Conservation (phyloP, 345 rosid species). For the Clarkia xantiana region DNA sequence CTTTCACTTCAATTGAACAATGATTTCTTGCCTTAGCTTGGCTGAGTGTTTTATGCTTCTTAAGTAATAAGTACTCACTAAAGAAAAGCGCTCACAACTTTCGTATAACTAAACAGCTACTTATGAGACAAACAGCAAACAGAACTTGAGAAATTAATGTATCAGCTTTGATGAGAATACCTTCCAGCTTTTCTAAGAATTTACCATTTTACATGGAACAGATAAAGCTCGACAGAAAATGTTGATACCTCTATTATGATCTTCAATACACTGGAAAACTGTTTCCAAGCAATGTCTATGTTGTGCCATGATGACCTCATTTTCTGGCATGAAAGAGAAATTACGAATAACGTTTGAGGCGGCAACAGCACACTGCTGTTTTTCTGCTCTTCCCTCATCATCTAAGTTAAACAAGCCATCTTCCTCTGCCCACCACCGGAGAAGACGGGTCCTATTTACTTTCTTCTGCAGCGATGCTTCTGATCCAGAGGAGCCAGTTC, state of each 20-base stretch:
- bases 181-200: neutral
- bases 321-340: slow-evolving; percentile 97
- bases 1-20: no score
- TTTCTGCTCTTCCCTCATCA: slow-evolving; percentile 84
- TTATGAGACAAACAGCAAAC: no score
- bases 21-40: no score
- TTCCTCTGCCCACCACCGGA: slow-evolving; percentile 85
- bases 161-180: no score
- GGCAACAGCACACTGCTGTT: slow-evolving; percentile 82
- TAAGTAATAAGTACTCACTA: no score
- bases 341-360: slow-evolving; percentile 90
- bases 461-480: slow-evolving; percentile 35
- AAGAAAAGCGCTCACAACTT: no score
- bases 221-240: neutral
- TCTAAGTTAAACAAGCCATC: slow-evolving; percentile 86
- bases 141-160: no score
- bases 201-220: neutral
- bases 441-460: slow-evolving; percentile 30
- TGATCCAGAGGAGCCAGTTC: slow-evolving; percentile 23
- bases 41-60: no score
- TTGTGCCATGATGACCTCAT: slow-evolving; percentile 85
- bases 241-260: slow-evolving; percentile 49
- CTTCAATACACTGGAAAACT: slow-evolving; percentile 84
- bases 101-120: no score
- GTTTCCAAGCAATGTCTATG: slow-evolving; percentile 98